Evolutionary conservation across 768 basidiomycete genomes (phyloP).

Genomic region (Termitomyces sp.): DNA sequence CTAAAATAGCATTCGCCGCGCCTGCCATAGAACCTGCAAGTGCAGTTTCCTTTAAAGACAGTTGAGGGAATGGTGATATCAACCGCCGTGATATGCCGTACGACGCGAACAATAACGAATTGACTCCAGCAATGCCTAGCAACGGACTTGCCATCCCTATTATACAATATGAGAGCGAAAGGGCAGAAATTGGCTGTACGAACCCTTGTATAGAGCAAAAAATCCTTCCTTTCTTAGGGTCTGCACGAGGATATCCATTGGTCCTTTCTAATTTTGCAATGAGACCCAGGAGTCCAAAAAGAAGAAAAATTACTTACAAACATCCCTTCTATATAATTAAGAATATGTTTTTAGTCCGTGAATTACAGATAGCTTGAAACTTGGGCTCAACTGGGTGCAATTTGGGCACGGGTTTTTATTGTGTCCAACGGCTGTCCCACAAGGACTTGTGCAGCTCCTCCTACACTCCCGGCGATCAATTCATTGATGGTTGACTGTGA

Average conservation of each 20-base stretch:
- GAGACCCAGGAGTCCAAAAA: neutral
- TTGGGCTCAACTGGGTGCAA: slow-evolving; percentile 66
- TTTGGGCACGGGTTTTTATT: slow-evolving; percentile 85
- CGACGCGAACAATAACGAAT: slow-evolving; percentile 91
- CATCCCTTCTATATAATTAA: slow-evolving; percentile 64
- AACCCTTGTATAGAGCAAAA: slow-evolving; percentile 94
- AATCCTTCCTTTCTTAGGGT: slow-evolving; percentile 89
- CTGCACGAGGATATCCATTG: slow-evolving; percentile 84
- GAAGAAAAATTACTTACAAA: slow-evolving; percentile 57
- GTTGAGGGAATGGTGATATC: slow-evolving; percentile 85
- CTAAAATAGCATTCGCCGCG: slow-evolving; percentile 84
- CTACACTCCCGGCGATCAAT: slow-evolving; percentile 84
- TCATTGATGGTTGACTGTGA: slow-evolving; percentile 70
- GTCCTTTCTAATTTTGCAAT: slow-evolving; percentile 65
- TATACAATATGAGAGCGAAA: neutral
- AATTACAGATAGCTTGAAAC: slow-evolving; percentile 4
- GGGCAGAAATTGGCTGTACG: slow-evolving; percentile 1
- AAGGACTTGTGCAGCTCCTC: slow-evolving; percentile 92
- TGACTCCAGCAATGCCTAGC: slow-evolving; percentile 92
- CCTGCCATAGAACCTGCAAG: slow-evolving; percentile 92
- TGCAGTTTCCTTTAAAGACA: slow-evolving; percentile 78
- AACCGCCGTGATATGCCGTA: slow-evolving; percentile 81
- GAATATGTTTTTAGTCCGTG: slow-evolving; percentile 6
- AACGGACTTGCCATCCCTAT: slow-evolving; percentile 90
- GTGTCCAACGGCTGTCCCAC: slow-evolving; percentile 94